Evolutionary conservation across 2,329 filamentous ascomycete genomes (phyloP), one percentile per base, ranked within the genome.

Genomic region (Trematosphaeria pertusa): DNA sequence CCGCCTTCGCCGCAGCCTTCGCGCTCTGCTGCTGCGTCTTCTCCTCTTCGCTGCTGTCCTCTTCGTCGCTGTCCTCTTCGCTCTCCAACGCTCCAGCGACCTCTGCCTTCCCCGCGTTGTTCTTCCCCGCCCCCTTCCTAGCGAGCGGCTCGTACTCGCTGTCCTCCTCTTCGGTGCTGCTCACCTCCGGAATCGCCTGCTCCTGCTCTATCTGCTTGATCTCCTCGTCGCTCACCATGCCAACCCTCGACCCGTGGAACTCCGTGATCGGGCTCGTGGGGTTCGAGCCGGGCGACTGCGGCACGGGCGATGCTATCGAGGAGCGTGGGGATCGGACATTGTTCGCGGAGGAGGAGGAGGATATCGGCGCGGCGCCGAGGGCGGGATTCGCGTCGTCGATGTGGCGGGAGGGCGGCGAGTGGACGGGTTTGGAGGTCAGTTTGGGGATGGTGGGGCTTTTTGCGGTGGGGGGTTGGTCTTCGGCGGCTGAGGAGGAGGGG

Each of bases 191-290:
- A 36, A 67, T 67, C 15, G 58, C 43, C 28, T 54, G 51, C 19
- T 58, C 56, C 33, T 62, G 24, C 49, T 71, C 70, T n/a, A 65
- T 48, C 39, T 56, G 45, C 54, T 68, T 69, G 26, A 68, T 64
- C 40, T 65, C 65, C 31, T 67, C 65, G 34, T 60, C 41, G 17
- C 54, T 56, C 19, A 57, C 62, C 9, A 35, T 40, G 31, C 54
- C 56, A 8, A 70, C 48, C 21, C 52, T 56, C 18, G 58, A 54
- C 3, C 62, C 63, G 26, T 58, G 60, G 50, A 65, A 60, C 12
- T 39, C 46, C 20, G 43, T 52, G 33, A 22, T 34, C 39, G 14
- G 40, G 11, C 26, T 38, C 20, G 17, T 18, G 35, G 35, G 14
- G 6, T 18, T 17, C 32, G 37, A 40, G 9, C 17, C 10, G 18